Percentiles rank a stretch among this genome's conserved stretches.
Evolutionary conservation across 495 filamentous ascomycete species (phyloP).

Genomic region (Neurospora africana): DNA sequence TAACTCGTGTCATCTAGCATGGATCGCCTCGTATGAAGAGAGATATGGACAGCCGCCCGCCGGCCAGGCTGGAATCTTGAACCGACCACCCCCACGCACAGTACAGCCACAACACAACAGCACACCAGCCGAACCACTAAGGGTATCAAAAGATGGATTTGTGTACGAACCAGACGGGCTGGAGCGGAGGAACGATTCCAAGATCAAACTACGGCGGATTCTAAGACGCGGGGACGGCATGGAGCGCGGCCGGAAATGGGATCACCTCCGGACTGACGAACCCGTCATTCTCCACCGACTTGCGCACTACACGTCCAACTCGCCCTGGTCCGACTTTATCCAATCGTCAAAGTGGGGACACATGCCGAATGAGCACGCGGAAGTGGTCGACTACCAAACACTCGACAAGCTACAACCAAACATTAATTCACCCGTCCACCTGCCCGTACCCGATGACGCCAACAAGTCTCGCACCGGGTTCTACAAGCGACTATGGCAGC

Average conservation of each 20-base stretch:
- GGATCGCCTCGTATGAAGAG: slow-evolving; percentile 44
- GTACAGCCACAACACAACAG: slow-evolving; percentile 52
- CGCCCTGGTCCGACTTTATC: slow-evolving; percentile 40
- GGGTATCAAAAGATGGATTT: slow-evolving; percentile 45
- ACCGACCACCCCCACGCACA: slow-evolving; percentile 36
- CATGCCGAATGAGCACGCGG: slow-evolving; percentile 30
- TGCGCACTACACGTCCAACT: slow-evolving; percentile 23
- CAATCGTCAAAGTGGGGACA: slow-evolving; percentile 41
- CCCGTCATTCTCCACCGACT: slow-evolving; percentile 44
- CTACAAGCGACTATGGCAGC: slow-evolving; percentile 34
- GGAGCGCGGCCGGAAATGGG: slow-evolving; percentile 43
- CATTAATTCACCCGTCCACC: slow-evolving; percentile 28
- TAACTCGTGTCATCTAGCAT: slow-evolving; percentile 29
- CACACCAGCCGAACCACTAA: slow-evolving; percentile 35
- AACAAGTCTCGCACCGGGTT: slow-evolving; percentile 7
- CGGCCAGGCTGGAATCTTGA: slow-evolving; percentile 19
- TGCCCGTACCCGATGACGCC: slow-evolving; percentile 9
- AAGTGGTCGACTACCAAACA: slow-evolving; percentile 31
- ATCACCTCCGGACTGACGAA: slow-evolving; percentile 43
- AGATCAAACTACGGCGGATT: slow-evolving; percentile 15
- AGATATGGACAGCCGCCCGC: slow-evolving; percentile 24
- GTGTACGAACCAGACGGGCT: slow-evolving; percentile 30
- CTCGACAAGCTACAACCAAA: slow-evolving; percentile 40
- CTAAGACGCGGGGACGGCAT: slow-evolving; percentile 23
- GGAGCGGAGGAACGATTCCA: slow-evolving; percentile 14